These are phyloP conservation scores for Trichomonas vaginalis DNA, from an alignment of 208 protist species.

Conservation along the genomic window DNA sequence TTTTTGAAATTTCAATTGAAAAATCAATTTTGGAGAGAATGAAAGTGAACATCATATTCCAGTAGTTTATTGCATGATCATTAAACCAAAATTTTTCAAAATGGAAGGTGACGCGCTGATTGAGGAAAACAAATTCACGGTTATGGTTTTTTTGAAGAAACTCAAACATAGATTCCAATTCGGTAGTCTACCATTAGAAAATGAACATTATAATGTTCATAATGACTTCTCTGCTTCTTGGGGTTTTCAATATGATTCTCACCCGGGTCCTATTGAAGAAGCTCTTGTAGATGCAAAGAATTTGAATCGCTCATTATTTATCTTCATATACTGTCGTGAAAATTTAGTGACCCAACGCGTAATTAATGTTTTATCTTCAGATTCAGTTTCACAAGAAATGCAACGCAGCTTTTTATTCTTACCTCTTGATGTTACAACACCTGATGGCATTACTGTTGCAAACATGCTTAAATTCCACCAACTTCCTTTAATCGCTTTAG, in stretches of 20 bases:
- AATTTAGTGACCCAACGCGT: not conserved
- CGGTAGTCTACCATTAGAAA: not conserved
- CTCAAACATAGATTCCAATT: not conserved
- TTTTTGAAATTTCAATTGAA: too few relatives aligned
- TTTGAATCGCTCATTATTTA: not conserved
- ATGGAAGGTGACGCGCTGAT: not conserved
- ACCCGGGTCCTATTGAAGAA: not conserved
- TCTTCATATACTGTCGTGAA: not conserved
- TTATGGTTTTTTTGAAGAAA: not conserved
- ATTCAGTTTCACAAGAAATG: not conserved
- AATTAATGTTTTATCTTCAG: not conserved
- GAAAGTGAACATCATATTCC: too few relatives aligned
- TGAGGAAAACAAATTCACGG: not conserved
- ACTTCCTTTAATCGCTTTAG: not conserved
- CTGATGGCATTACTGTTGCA: not conserved
- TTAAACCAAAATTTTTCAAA: too few relatives aligned
- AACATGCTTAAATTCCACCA: not conserved
- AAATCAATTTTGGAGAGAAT: too few relatives aligned
- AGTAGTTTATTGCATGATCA: too few relatives aligned
- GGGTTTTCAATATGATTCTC: not conserved
- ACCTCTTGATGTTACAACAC: not conserved
- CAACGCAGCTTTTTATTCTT: not conserved
- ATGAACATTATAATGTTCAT: not conserved
- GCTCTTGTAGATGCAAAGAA: not conserved
- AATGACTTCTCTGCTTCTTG: not conserved